phyloP scores from a whole-genome alignment of 2,329 filamentous ascomycete genomes.

The Ceratocystis cubensis region DNA sequence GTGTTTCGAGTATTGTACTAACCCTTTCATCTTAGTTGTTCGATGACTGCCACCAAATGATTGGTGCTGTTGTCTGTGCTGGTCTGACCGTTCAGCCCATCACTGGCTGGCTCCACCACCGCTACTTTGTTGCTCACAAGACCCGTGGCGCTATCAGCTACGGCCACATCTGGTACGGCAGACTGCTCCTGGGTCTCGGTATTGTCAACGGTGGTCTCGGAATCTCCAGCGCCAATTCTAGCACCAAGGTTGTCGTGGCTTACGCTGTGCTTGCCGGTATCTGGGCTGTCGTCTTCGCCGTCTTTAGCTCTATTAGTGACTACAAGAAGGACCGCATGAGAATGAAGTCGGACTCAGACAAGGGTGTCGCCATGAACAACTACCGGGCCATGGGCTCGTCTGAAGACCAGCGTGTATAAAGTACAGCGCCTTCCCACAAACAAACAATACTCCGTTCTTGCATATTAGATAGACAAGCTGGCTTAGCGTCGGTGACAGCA shows the following conservation, averaged over 20 bases:
- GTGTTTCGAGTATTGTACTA: neutral
- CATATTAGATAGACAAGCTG: neutral
- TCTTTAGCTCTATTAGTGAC: constrained; percentile 15
- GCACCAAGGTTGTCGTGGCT: constrained; percentile 35
- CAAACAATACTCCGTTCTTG: neutral
- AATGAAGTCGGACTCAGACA: neutral
- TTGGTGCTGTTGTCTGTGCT: constrained; percentile 43
- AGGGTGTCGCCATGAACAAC: constrained; percentile 13
- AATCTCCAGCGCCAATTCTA: constrained; percentile 36
- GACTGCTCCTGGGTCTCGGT: constrained; percentile 44
- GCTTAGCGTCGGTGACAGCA: neutral
- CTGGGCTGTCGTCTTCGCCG: constrained; percentile 28
- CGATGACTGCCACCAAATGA: constrained; percentile 39
- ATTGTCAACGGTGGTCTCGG: constrained; percentile 53
- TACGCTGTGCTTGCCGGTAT: constrained; percentile 45
- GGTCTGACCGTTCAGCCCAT: constrained; percentile 46
- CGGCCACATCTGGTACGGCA: constrained; percentile 51
- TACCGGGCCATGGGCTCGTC: neutral
- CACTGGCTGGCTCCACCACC: constrained; percentile 47
- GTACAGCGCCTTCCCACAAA: too few species aligned
- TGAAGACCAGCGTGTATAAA: constrained; percentile 6
- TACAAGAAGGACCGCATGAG: constrained; percentile 15
- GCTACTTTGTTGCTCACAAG: constrained; percentile 37
- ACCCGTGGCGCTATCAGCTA: constrained; percentile 41
- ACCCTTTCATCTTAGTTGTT: constrained; percentile 29